Conservation (phyloP, 805 yeast genomes). For the Tetrapisispora phaffii region DNA sequence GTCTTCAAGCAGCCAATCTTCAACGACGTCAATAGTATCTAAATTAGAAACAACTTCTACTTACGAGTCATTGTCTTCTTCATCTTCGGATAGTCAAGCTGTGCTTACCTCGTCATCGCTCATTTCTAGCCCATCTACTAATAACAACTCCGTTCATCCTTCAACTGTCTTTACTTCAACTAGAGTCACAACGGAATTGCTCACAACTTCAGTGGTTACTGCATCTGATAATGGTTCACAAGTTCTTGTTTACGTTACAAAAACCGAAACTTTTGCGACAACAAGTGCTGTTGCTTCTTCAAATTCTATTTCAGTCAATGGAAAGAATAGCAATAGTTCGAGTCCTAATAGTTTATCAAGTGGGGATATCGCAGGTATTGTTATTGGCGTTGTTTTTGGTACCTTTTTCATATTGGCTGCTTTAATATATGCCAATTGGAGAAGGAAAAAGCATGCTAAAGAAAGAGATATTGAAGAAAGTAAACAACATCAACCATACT, state of each 20-base stretch:
- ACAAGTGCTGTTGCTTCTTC: constrained; percentile 7
- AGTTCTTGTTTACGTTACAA: constrained; percentile 18
- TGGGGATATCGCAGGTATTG: constrained; percentile 56
- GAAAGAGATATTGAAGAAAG: constrained; percentile 37
- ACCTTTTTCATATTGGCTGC: constrained; percentile 30
- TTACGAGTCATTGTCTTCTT: constrained; percentile 4
- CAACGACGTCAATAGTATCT: background rate
- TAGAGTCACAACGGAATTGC: constrained; percentile 16
- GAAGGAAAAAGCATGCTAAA: constrained; percentile 30
- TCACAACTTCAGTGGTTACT: constrained; percentile 20
- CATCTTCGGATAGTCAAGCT: constrained; percentile 2
- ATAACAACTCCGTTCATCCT: background rate
- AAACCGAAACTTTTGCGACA: constrained; percentile 20
- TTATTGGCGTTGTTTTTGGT: constrained; percentile 44
- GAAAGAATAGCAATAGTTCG: constrained; percentile 2
- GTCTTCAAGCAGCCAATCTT: constrained; percentile 7
- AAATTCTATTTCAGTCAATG: background rate
- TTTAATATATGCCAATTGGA: constrained; percentile 34
- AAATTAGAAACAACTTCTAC: constrained; percentile 1
- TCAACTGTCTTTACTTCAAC: constrained; percentile 10
- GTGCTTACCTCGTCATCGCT: background rate
- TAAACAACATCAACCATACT: constrained; percentile 29
- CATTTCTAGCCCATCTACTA: background rate
- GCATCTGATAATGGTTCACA: constrained; percentile 12
- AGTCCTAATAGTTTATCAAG: constrained; percentile 13